Evolutionary conservation across 169 alveolate species (phyloP), one percentile per base, ranked within the genome.

Genomic region (Ichthyophthirius multifiliis): DNA sequence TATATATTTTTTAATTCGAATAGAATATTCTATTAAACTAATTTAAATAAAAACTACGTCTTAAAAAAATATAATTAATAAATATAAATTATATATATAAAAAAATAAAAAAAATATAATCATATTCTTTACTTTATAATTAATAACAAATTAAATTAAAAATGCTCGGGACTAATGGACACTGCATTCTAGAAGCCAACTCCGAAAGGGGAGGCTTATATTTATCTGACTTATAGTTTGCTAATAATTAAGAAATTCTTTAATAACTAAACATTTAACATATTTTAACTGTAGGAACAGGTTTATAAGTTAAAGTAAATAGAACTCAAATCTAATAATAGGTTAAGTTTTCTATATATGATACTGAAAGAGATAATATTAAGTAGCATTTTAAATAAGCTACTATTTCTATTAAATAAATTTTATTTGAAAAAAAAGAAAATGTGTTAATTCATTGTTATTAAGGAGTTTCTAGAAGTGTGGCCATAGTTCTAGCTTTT

Each of bases 361-460:
- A 55, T 7, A 55, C 71, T 3, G 43, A 34, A 15, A 55, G 43
- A 2, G 71, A 34, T 2, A 39, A 55, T 55, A 55, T 55, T 27
- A 55, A 55, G 18, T 27, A 55, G 31, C 31, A 27, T 23, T 55
- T 55, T 27, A 55, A 55, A 39, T 16, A 16, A 20, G 71, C 71
- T 15, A 55, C 71, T 1, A 4, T 55, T 12, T 55, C 31, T 55
- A 27, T 55, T 12, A 55, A 55, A 27, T 34, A 55, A 23, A 55
- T 27, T 3, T 10, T 55, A 16, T 27, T 55, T 27, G 71, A 55
- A 5, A 27, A 55, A 7, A 55, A 55, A 7, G 23, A 55, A 55
- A 65, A 85, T 65, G 65, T 85, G 0, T 63, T 79, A 15, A 82
- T 85, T 48, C 90, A 85, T 80, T 85, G 90, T 65, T 35, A 64